Evolutionary conservation across 2,329 filamentous ascomycete genomes (phyloP).

Genomic region (Ophidiomyces ophidiicola): DNA sequence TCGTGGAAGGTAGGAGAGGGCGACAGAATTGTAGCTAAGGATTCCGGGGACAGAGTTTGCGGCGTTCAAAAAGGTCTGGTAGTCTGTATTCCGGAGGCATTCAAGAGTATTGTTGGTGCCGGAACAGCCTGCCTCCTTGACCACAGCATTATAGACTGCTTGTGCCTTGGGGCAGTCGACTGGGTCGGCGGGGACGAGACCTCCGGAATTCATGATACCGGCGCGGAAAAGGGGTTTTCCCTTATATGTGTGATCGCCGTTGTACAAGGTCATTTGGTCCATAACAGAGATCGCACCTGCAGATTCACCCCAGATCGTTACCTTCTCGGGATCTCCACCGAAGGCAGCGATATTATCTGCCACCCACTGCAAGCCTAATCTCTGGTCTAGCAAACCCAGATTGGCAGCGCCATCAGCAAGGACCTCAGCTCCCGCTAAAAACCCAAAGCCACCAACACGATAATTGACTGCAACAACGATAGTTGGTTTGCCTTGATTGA

Average conservation of each 20-base stretch:
- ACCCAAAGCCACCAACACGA: constrained; percentile 61
- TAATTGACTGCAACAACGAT: constrained; percentile 71
- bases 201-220: constrained; percentile 67
- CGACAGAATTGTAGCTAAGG: constrained; percentile 54
- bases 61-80: constrained; percentile 45
- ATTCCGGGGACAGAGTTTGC: constrained; percentile 58
- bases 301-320: constrained; percentile 68
- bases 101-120: constrained; percentile 33
- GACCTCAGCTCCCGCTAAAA: constrained; percentile 57
- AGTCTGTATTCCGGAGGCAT: constrained; percentile 38
- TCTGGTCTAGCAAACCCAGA: constrained; percentile 59
- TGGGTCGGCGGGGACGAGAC: constrained; percentile 47
- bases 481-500: constrained; percentile 48
- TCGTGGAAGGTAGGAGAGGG: constrained; percentile 61
- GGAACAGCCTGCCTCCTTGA: constrained; percentile 36
- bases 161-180: constrained; percentile 58
- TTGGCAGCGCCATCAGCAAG: constrained; percentile 56
- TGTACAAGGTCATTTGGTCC: constrained; percentile 63
- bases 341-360: constrained; percentile 66
- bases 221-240: constrained; percentile 61
- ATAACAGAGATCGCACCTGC: constrained; percentile 61
- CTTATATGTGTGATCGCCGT: constrained; percentile 62
- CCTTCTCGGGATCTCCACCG: constrained; percentile 65
- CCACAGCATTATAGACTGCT: constrained; percentile 39
- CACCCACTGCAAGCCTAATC: constrained; percentile 61